phyloP scores from a whole-genome alignment of 495 filamentous ascomycete genomes.

The Achaetomiella virescens region DNA sequence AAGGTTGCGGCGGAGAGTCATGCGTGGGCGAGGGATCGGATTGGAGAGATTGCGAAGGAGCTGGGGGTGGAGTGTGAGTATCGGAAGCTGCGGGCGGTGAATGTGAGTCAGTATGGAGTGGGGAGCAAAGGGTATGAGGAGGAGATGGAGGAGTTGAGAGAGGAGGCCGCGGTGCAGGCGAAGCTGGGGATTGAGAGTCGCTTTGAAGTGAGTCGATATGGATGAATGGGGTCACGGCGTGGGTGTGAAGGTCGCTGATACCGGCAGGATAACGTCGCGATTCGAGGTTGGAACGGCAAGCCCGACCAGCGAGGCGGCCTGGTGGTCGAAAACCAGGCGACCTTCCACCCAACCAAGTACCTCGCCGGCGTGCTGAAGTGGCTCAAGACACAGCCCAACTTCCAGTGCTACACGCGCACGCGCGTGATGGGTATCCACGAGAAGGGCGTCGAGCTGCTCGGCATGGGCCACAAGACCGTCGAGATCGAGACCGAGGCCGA shows the following conservation, averaged over 20 bases:
- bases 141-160: slow-evolving; percentile 32
- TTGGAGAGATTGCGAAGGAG: slow-evolving; percentile 42
- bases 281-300: slow-evolving; percentile 42
- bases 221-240: neutral
- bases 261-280: slow-evolving; percentile 26
- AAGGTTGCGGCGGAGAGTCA: slow-evolving; percentile 48
- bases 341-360: slow-evolving; percentile 55
- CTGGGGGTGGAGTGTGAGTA: slow-evolving; percentile 54
- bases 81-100: slow-evolving; percentile 40
- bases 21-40: slow-evolving; percentile 45
- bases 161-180: slow-evolving; percentile 39
- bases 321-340: slow-evolving; percentile 45
- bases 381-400: slow-evolving; percentile 45
- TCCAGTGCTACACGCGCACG: slow-evolving; percentile 49
- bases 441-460: slow-evolving; percentile 34
- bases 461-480: slow-evolving; percentile 34
- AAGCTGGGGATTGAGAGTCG: slow-evolving; percentile 37
- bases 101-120: slow-evolving; percentile 32
- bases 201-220: slow-evolving; percentile 29
- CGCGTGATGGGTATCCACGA: slow-evolving; percentile 45
- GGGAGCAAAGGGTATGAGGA: slow-evolving; percentile 34
- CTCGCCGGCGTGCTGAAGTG: slow-evolving; percentile 45
- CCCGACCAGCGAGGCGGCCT: slow-evolving; percentile 46
- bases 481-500: slow-evolving; percentile 40
- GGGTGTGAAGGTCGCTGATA: neutral